These are phyloP conservation scores for Cercospora sojina DNA, from an alignment of 2,329 filamentous ascomycete species.

Conservation along the genomic window DNA sequence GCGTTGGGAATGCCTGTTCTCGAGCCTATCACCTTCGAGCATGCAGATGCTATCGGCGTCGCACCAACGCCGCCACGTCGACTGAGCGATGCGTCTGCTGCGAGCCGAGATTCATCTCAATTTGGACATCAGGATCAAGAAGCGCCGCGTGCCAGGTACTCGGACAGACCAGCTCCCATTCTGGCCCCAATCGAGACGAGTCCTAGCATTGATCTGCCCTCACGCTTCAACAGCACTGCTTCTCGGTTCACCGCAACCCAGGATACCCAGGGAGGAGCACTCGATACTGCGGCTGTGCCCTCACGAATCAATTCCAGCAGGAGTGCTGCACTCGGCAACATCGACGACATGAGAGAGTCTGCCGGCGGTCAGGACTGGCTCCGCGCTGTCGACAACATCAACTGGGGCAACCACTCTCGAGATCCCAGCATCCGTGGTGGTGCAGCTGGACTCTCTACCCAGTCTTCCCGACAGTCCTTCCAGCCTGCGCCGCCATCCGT, in stretches of 20 bases:
- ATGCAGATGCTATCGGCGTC: constrained; percentile 23
- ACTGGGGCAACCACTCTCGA: constrained; percentile 28
- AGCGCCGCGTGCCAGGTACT: constrained; percentile 14
- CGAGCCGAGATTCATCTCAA: constrained; percentile 6
- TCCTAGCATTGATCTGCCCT: constrained; percentile 35
- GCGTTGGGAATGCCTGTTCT: constrained; percentile 25
- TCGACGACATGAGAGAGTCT: constrained; percentile 13
- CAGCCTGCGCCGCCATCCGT: constrained; percentile 25
- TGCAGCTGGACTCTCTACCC: background rate
- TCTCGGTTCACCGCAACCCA: constrained; percentile 13
- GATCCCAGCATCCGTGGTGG: constrained; percentile 12
- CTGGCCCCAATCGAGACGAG: constrained; percentile 34
- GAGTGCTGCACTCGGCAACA: constrained; percentile 3
- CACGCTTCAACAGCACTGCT: constrained; percentile 33
- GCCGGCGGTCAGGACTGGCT: constrained; percentile 31
- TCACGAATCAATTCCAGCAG: constrained; percentile 12
- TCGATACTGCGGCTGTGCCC: background rate
- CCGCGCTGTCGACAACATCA: constrained; percentile 31
- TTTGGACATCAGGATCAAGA: constrained; percentile 3
- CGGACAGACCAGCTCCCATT: constrained; percentile 28
- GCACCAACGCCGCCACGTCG: constrained; percentile 13
- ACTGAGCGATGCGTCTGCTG: constrained; percentile 18
- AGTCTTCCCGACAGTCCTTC: constrained; percentile 3
- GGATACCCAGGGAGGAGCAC: background rate
- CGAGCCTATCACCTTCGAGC: constrained; percentile 26